These are phyloP conservation scores for Ustulina deusta DNA, from an alignment of 2,329 filamentous ascomycete species.

Conservation along the genomic window DNA sequence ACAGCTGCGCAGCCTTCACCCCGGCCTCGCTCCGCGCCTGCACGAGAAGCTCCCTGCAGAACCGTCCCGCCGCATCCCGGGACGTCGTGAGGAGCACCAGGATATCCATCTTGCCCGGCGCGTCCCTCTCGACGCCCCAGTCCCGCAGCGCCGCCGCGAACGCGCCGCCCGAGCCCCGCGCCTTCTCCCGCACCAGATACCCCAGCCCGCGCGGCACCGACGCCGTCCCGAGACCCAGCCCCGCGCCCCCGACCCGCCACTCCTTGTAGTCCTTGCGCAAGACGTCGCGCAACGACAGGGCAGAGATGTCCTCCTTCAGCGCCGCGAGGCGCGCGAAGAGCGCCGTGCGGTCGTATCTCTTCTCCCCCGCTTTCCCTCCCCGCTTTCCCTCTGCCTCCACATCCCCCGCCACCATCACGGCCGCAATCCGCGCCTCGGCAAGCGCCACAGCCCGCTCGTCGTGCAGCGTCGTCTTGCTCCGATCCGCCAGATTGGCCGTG, in stretches of 20 bases:
- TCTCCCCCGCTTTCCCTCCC: constrained; percentile 36
- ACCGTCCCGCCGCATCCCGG: constrained; percentile 63
- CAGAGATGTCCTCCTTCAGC: constrained; percentile 76
- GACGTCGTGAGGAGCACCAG: constrained; percentile 78
- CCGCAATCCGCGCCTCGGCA: constrained; percentile 64
- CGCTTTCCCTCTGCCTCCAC: constrained; percentile 47
- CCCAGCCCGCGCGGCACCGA: constrained; percentile 72
- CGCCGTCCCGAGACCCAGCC: constrained; percentile 73
- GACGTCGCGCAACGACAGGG: constrained; percentile 72
- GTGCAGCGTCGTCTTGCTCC: constrained; percentile 72
- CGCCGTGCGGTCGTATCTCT: constrained; percentile 61
- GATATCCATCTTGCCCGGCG: constrained; percentile 66
- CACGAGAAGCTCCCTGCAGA: constrained; percentile 75
- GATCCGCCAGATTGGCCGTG: constrained; percentile 71
- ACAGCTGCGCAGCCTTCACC: constrained; percentile 64
- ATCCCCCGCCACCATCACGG: neutral
- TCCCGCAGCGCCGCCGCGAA: constrained; percentile 57
- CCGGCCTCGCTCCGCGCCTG: constrained; percentile 69
- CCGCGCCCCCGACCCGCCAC: constrained; percentile 69
- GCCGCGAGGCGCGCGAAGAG: constrained; percentile 71
- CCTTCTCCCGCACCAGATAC: constrained; percentile 67
- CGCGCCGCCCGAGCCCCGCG: constrained; percentile 55
- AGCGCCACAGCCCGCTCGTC: constrained; percentile 70
- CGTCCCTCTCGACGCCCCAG: constrained; percentile 31
- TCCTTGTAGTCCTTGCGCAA: constrained; percentile 88